Percentiles rank a stretch among this genome's conserved stretches.
Evolutionary conservation across 176 grass and related monocot genomes (phyloP).

Genomic region (Carex cristatella): DNA sequence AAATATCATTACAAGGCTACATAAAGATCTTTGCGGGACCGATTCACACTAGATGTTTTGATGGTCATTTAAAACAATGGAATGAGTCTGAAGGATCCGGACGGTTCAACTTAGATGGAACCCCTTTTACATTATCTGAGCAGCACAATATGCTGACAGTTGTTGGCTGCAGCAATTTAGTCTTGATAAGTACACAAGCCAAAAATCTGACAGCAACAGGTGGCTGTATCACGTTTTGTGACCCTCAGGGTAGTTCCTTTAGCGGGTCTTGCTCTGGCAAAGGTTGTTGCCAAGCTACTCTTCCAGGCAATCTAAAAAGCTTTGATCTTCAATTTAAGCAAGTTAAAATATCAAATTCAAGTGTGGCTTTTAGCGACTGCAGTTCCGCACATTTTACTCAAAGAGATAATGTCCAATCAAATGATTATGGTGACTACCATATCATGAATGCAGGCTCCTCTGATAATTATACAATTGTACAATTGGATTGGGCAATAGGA

Average conservation of each 20-base stretch:
- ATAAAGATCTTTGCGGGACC: background rate
- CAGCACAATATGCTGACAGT: background rate
- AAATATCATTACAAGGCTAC: background rate
- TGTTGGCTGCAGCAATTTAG: background rate
- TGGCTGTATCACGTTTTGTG: conserved; percentile 6
- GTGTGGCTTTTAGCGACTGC: background rate
- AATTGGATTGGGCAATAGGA: background rate
- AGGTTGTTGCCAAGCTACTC: conserved; percentile 1
- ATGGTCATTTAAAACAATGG: too few species aligned
- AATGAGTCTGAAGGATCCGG: background rate
- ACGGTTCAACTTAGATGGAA: background rate
- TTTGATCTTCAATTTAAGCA: background rate
- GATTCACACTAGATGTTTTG: too few species aligned
- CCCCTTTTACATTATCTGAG: background rate
- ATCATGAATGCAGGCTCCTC: too few species aligned
- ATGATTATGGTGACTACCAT: background rate
- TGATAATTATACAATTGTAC: background rate
- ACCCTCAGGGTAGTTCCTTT: background rate
- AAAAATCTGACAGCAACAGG: background rate
- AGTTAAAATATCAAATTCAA: background rate
- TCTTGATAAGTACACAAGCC: background rate
- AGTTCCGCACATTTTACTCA: background rate
- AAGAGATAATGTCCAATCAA: background rate
- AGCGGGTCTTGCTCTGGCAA: background rate
- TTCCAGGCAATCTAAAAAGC: background rate